These are phyloP conservation scores for Pestalotiopsis sp. DNA, from an alignment of 2,329 filamentous ascomycete species.

Conservation along the genomic window DNA sequence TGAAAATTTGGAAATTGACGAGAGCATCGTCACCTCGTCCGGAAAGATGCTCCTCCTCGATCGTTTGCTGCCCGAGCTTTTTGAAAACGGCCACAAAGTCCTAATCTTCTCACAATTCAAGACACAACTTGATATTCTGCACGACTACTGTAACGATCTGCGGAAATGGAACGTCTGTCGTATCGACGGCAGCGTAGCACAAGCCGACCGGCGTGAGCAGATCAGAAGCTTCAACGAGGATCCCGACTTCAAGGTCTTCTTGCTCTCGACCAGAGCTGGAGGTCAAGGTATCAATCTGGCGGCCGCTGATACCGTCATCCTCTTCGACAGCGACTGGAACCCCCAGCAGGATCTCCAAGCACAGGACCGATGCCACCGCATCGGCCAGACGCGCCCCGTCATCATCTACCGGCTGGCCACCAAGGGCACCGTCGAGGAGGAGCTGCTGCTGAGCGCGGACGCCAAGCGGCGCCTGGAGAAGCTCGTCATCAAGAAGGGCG, in stretches of 20 bases:
- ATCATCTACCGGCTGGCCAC: conserved; percentile 93
- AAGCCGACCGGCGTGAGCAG: conserved; percentile 67
- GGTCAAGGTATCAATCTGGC: conserved; percentile 95
- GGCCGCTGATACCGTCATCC: conserved; percentile 85
- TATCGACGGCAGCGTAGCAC: conserved; percentile 85
- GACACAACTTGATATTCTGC: conserved; percentile 85
- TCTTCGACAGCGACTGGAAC: conserved; percentile 92
- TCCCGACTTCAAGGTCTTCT: conserved; percentile 70
- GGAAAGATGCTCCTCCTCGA: conserved; percentile 97
- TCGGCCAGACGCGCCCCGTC: conserved; percentile 89
- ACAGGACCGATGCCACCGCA: conserved; percentile 91
- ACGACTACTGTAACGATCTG: conserved; percentile 80
- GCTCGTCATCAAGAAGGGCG: conserved; percentile 91
- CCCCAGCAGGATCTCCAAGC: conserved; percentile 96
- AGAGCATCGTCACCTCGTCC: conserved; percentile 80
- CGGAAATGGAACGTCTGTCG: conserved; percentile 81
- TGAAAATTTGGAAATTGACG: conserved; percentile 64
- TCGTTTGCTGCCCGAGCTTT: conserved; percentile 74
- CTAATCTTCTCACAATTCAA: conserved; percentile 98
- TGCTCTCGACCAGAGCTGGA: conserved; percentile 87
- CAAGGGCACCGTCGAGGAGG: conserved; percentile 88
- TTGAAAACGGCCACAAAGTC: conserved; percentile 79
- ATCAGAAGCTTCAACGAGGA: conserved; percentile 74
- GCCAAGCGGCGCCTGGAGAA: conserved; percentile 92
- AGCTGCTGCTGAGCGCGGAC: conserved; percentile 81